Percentiles rank a stretch among this genome's conserved stretches.
These are phyloP conservation scores for Xylariales sp. DNA, from an alignment of 2,329 filamentous ascomycete species.

Conservation along the genomic window DNA sequence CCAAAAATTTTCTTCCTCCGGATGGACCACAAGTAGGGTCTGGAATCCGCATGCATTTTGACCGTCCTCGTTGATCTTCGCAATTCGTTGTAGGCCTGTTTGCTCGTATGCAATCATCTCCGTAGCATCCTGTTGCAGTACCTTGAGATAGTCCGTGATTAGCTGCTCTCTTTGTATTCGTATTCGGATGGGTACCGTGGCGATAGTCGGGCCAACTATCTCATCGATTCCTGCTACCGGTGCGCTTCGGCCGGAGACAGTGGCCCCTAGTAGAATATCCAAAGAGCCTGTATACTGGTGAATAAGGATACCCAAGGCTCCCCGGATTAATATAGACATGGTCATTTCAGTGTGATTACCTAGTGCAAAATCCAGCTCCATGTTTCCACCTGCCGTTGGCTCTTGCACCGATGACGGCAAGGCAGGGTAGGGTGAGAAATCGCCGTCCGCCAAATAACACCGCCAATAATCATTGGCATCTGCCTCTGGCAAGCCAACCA, in stretches of 20 bases:
- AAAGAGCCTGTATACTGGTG: no score
- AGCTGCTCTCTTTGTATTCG: background rate
- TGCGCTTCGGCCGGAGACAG: background rate
- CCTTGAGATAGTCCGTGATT: background rate
- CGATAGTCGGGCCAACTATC: background rate
- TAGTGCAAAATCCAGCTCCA: no score
- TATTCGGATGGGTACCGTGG: background rate
- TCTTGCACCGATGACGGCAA: background rate
- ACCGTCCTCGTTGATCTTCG: background rate
- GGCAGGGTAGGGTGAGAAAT: background rate
- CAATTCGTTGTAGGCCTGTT: background rate
- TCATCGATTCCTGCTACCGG: slow-evolving; percentile 1
- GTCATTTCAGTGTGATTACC: no score
- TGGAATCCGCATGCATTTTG: background rate
- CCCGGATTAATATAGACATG: no score
- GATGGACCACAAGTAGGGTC: background rate
- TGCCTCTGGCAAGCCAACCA: background rate
- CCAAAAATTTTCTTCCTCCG: background rate
- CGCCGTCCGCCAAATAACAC: background rate
- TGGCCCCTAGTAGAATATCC: background rate
- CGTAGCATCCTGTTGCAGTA: background rate
- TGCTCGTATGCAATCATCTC: background rate
- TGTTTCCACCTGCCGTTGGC: no score
- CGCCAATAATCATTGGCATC: background rate
- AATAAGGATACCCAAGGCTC: no score